Conservation (phyloP, 116 monocot species). For the Papilionanthe hybrid region DNA sequence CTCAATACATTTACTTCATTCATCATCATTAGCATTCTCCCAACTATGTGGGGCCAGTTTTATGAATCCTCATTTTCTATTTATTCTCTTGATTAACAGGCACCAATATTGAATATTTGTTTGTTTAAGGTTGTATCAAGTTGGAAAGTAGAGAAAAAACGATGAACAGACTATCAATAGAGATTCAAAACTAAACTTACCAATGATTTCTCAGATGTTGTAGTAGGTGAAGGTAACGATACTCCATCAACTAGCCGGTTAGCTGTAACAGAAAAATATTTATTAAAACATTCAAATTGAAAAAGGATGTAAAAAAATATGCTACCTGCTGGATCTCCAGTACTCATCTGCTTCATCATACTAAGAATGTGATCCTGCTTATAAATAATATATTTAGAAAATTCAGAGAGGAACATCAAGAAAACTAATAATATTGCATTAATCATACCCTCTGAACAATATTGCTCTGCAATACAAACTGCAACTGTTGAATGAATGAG, state of each 20-base stretch:
- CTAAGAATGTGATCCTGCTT: conserved; percentile 17
- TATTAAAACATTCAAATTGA: background rate
- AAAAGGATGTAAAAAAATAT: background rate
- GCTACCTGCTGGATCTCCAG: background rate
- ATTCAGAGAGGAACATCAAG: background rate
- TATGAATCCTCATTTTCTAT: no score
- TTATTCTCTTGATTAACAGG: no score
- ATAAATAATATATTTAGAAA: background rate
- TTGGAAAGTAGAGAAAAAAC: no score
- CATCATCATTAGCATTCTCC: no score
- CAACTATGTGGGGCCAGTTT: no score
- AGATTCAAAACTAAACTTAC: background rate
- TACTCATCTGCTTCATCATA: conserved; percentile 6
- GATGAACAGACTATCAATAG: no score
- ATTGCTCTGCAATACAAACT: conserved; percentile 37
- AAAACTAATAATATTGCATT: background rate
- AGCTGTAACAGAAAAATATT: background rate
- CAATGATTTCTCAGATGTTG: conserved; percentile 6
- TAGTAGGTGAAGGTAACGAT: background rate
- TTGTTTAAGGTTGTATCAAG: no score
- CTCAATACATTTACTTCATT: no score
- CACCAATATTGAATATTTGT: no score
- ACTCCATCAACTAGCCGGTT: background rate
- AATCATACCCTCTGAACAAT: conserved; percentile 42
- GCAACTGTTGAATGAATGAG: conserved; percentile 27